Percentiles rank a stretch among this genome's conserved stretches.
Conservation (phyloP, 169 alveolate genomes). For the Plasmodium coatneyi region DNA sequence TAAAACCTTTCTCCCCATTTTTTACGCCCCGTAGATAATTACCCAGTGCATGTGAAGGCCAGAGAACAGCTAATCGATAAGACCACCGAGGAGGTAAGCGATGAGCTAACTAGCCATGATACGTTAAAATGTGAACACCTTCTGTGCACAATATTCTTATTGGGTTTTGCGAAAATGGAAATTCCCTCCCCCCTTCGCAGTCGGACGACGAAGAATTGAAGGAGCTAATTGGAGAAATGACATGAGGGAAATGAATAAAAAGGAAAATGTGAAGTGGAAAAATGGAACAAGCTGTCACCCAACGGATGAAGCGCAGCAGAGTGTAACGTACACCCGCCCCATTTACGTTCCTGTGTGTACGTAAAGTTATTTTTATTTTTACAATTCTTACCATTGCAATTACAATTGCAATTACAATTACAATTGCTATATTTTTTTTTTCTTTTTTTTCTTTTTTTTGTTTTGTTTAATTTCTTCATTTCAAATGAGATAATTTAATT, state of each 20-base stretch:
- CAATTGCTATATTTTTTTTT: not conserved
- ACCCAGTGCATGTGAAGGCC: not conserved
- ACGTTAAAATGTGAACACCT: not conserved
- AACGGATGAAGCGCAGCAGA: too few species aligned
- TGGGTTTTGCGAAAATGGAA: not conserved
- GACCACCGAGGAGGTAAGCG: conserved; percentile 53
- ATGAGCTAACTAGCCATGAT: not conserved
- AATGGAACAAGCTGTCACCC: not conserved
- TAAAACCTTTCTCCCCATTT: not conserved
- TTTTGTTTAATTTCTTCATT: not conserved
- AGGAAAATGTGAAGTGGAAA: not conserved
- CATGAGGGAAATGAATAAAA: not conserved
- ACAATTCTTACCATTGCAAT: not conserved
- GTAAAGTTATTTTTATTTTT: not conserved
- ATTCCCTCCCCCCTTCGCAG: not conserved
- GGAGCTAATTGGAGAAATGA: conserved; percentile 76
- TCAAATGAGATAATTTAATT: not conserved
- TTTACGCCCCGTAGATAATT: not conserved
- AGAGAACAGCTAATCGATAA: not conserved
- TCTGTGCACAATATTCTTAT: not conserved
- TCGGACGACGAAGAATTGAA: conserved; percentile 74
- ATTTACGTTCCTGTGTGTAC: not conserved
- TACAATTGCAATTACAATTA: not conserved
- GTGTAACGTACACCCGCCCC: not conserved
- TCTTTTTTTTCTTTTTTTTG: not conserved